phyloP scores from a whole-genome alignment of 179 eudicot species.

The Pouteria campechiana region DNA sequence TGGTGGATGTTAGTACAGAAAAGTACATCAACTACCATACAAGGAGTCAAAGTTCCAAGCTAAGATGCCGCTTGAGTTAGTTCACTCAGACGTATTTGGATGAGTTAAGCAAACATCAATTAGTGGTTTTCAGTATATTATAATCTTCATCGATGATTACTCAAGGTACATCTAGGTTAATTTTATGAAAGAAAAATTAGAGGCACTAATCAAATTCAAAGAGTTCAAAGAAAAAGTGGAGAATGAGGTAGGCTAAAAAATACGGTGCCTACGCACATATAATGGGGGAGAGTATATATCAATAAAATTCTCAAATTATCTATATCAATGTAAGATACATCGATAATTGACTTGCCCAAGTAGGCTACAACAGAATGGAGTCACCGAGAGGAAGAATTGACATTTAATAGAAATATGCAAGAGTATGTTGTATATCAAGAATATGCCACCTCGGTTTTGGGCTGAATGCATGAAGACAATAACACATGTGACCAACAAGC shows the following conservation, averaged over 20 bases:
- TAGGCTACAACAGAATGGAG: slow-evolving; percentile 17
- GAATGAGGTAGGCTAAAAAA: background rate
- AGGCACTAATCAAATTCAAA: slow-evolving; percentile 8
- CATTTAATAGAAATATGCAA: slow-evolving; percentile 4
- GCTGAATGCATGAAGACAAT: slow-evolving; percentile 4
- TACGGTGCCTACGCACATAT: slow-evolving; percentile 1
- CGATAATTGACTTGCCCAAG: slow-evolving; percentile 2
- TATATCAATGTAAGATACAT: background rate
- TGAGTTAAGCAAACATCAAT: slow-evolving; percentile 4
- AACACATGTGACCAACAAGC: slow-evolving; percentile 5
- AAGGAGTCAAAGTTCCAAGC: slow-evolving; percentile 11
- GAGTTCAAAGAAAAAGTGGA: slow-evolving; percentile 5
- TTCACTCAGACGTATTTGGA: slow-evolving; percentile 10
- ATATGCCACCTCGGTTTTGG: slow-evolving; percentile 13
- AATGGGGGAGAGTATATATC: slow-evolving; percentile 13
- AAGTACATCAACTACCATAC: slow-evolving; percentile 4
- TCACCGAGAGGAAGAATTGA: slow-evolving; percentile 6
- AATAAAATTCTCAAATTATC: slow-evolving; percentile 1
- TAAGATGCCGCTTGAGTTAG: slow-evolving; percentile 2
- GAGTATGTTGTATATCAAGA: slow-evolving; percentile 5
- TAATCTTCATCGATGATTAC: slow-evolving; percentile 12
- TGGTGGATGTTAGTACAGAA: slow-evolving; percentile 9
- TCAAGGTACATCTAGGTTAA: slow-evolving; percentile 13
- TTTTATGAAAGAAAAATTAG: slow-evolving; percentile 11
- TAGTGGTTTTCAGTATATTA: slow-evolving; percentile 7